Base-by-base conservation (phyloP, 1,284 basidiomycete species). In the Quambalaria eucalypti region DNA sequence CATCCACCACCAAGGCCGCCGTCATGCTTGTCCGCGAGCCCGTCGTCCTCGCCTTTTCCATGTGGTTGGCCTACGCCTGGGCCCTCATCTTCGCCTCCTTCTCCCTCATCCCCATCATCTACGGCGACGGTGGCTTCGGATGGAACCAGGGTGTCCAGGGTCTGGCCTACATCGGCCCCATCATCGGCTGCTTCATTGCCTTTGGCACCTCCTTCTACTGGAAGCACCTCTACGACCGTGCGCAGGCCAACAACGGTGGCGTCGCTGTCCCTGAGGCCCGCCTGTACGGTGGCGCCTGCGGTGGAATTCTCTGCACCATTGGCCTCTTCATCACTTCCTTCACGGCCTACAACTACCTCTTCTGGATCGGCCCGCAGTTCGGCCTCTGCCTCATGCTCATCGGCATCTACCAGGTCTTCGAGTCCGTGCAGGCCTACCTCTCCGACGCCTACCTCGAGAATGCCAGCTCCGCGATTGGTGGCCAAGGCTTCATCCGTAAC, bases 301-400 rank as follows among this genome's bases (percentile, higher is more conserved):
- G 42, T 21, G 16, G 16, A 4, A 53, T 73, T 10, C 48, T 74
- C 23, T 62, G 77, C 26, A 71, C 76, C 51, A 69, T 78, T 52
- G 77, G 77, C 42, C 66, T 78, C 5, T 77, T 71, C 16, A 73
- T 76, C 51, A 78, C 78, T 31, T 75, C 77, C 23, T 77, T 71
- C 28, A 77, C 76, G 12, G 66, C 75, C 60, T 68, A 67, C 8
- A 70, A 73, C 21, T 51, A 25, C 25, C 16, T 71, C 55, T 28
- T 26, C 62, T 78, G 56, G 54, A 56, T 66, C 23, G 64, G 56
- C 1, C 61, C 59, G 28, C 62, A 62, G 30, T 49, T 68, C 9
- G 51, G 36, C 36, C n/a, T 31, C 33, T 46, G 31, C 2, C 59
- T 56, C 21, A 58, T 60, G 28, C 56, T 56, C 29, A 28, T 12